Conservation (phyloP, 805 yeast genomes). For the Saccharomycopsis lassenensis region DNA sequence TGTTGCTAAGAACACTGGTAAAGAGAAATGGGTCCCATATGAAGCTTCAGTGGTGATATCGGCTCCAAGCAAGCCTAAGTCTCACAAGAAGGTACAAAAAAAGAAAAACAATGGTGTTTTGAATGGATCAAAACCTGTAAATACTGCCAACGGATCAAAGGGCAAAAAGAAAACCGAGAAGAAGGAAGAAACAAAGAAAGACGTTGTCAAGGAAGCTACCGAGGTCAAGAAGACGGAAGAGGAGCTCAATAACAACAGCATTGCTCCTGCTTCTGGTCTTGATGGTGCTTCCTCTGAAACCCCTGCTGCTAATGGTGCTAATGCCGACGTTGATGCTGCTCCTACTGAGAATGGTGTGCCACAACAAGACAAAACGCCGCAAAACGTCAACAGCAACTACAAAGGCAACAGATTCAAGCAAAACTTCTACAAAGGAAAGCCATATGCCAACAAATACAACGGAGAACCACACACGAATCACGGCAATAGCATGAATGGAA, state of each 20-base stretch:
- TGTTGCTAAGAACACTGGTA: conserved; percentile 23
- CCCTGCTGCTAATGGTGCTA: conserved; percentile 7
- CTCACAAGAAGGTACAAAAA: conserved; percentile 9
- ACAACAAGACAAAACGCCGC: not conserved
- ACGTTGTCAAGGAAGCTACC: too few species aligned
- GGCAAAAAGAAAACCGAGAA: not conserved
- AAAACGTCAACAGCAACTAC: not conserved
- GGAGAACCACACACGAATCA: too few species aligned
- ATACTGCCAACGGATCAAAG: not conserved
- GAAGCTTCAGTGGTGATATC: conserved; percentile 38
- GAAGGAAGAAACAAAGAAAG: not conserved
- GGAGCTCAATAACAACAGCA: not conserved
- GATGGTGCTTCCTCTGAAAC: too few species aligned
- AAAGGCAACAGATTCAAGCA: not conserved
- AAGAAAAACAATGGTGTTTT: conserved; percentile 8
- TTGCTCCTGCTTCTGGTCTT: conserved; percentile 1
- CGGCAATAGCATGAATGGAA: too few species aligned
- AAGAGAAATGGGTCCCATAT: conserved; percentile 67
- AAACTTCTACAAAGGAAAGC: not conserved
- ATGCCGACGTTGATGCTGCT: not conserved
- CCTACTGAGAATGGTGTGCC: not conserved
- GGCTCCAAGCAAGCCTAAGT: conserved; percentile 7
- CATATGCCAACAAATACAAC: conserved; percentile 1
- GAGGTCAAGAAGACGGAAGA: too few species aligned
- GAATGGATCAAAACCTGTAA: not conserved